Evolutionary conservation across 169 alveolate genomes (phyloP).

Genomic region (Babesia gibsoni): DNA sequence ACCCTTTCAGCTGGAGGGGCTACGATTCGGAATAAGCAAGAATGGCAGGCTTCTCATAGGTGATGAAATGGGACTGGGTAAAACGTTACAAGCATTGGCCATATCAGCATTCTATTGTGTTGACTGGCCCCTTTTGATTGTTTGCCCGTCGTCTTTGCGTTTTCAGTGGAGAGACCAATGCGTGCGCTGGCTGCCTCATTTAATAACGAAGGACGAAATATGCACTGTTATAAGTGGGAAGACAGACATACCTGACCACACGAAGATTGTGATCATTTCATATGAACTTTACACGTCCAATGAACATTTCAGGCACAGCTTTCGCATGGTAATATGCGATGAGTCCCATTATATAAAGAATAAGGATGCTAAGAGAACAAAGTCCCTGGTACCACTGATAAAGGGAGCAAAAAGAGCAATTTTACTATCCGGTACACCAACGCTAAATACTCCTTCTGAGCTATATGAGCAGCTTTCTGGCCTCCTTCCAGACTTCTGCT

Average conservation of each 20-base stretch:
- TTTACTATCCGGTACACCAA: slow-evolving; percentile 94
- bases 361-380: slow-evolving; percentile 87
- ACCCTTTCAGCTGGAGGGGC: slow-evolving; percentile 93
- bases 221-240: slow-evolving; percentile 70
- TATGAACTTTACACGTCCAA: slow-evolving; percentile 75
- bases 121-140: slow-evolving; percentile 94
- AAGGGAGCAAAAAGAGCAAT: slow-evolving; percentile 85
- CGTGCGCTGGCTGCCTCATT: slow-evolving; percentile 87
- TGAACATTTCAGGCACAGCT: slow-evolving; percentile 61
- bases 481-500: slow-evolving; percentile 73
- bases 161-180: slow-evolving; percentile 93
- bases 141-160: slow-evolving; percentile 92
- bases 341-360: slow-evolving; percentile 96
- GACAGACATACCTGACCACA: slow-evolving; percentile 26
- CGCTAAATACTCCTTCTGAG: slow-evolving; percentile 91
- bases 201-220: slow-evolving; percentile 59
- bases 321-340: slow-evolving; percentile 86
- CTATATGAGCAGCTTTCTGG: slow-evolving; percentile 85
- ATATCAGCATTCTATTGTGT: slow-evolving; percentile 84
- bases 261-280: slow-evolving; percentile 73
- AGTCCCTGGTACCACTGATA: slow-evolving; percentile 85
- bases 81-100: slow-evolving; percentile 95
- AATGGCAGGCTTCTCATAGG: slow-evolving; percentile 94
- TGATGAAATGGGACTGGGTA: slow-evolving; percentile 99
- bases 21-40: slow-evolving; percentile 85